Base-by-base conservation (phyloP, 2,329 filamentous ascomycete species). In the Aspergillus quadricinctus region DNA sequence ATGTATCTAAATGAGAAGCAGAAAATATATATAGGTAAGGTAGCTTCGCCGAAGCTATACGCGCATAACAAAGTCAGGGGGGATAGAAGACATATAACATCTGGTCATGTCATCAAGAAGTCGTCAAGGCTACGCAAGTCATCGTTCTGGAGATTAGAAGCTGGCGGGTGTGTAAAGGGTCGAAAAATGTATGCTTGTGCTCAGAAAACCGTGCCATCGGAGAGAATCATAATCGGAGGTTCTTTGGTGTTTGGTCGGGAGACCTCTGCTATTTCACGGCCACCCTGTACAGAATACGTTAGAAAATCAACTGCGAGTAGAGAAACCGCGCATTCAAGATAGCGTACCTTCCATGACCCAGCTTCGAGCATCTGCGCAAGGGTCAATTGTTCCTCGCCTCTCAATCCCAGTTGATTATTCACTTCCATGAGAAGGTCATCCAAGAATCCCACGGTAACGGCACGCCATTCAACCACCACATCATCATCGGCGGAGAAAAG, bases 161-260 rank as follows among this genome's bases (percentile, higher is more conserved):
- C 60, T 56, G 64, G 63, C 52, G 61, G 61, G 56, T 58, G 59
- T 57, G 65, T 65, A 62, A 56, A 52, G 57, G 48, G 55, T 54
- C 54, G 55, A 55, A 35, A 35, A 53, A 60, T 49, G 52, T 59
- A 63, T 59, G 59, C 35, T 54, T 14, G 49, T 53, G 31, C 67
- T 73, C 85, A 96, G 72, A 99, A 97, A 63, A 99, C 90, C 25
- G 94, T 97, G 60, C 94, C 94, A 72, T 99, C 94, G 62, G 91
- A 96, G 64, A 96, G 83, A 66, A 97, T 97, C 77, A 97, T 87
- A 69, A 99, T 97, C 4, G 94, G 94, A 31, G 93, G 91, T 72
- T 96, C 91, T 77, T 94, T 96, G 52, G 94, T 97, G 69, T 97
- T 97, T 23, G 94, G 94, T 64, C 94, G 83, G 65, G 91, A 93